Evolutionary conservation across 2,329 filamentous ascomycete species (phyloP), one percentile per base, ranked within the genome.

Genomic region (Cryphonectria japonica): DNA sequence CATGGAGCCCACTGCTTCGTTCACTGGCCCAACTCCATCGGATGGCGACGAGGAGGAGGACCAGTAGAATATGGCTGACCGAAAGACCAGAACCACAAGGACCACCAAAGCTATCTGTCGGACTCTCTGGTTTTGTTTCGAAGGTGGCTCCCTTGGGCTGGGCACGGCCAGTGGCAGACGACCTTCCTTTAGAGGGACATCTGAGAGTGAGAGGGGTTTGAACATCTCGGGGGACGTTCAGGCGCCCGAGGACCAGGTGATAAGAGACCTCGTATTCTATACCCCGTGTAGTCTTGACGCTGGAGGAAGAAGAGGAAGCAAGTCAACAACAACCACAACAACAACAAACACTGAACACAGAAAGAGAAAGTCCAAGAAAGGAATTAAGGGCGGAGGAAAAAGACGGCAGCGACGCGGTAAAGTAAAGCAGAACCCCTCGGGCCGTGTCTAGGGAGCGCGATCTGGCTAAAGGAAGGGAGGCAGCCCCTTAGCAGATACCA

Each of bases 401-500:
- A 41, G n/a, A 11, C n/a, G 63, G 41, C n/a, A 22, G 63, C 16
- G 41, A 19, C 29, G 63, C 26, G 29, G 63, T 11, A 32, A 32
- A 65, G 41, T 26, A n/a, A 64, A 26, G 9, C 13, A 41, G 3
- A 22, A 41, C 26, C 14, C 61, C 52, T 52, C 29, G 63, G 39
- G 43, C 63, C 63, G 43, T 41, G 41, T 50, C 41, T 65, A 65
- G 63, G 63, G 63, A 64, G 63, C 29, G 63, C 63, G 50, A 43
- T 32, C 26, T 26, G 32, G 63, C 7, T 65, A 26, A 52, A 65
- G 63, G 37, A 65, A 65, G 63, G 63, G 63, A 65, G 50, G 43
- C 39, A 29, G 14, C 37, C 22, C 16, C 16, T 26, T 26, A 6
- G n/a, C 22, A 26, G 3, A 29, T 64, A n/a, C 41, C 37, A 39